Base-by-base conservation (phyloP, 176 grass and related monocot genomes). In the Melocanna baccifera region DNA sequence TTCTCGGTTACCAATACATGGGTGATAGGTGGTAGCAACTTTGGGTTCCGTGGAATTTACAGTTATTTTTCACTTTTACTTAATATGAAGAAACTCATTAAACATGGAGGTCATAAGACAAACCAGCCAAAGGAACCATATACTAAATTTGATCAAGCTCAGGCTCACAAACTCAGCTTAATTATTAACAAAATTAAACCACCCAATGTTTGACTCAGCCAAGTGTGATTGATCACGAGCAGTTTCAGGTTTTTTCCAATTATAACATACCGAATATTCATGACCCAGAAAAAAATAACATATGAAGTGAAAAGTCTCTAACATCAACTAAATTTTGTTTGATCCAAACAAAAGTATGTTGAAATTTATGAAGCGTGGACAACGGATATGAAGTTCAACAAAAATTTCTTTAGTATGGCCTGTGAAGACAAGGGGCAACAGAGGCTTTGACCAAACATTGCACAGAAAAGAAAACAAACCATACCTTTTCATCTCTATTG, bases 401-500 rank as follows among this genome's bases (percentile, higher is more conserved):
- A n/a, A 61, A 69, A 51, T n/a, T 42, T 57, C 1, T 42, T 69
- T 5, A 32, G n/a, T 11, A 76, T 58, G 84, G 34, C 13, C 6
- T 39, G 15, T 43, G 30, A 75, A 82, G 12, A 71, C 36, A 83
- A 66, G 58, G 25, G 1, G 12, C 18, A 75, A 34, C 34, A 47
- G 25, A 62, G 55, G 42, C 39, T 46, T 82, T 43, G 23, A 45
- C 64, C 42, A 66, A 78, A 66, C 53, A 66, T 66, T 53, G 74
- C 58, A 55, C 26, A 79, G 3, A n/a, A 78, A 83, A 84, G 22
- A 65, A 47, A 86, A 77, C 2, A 43, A 42, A 30, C 13, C 32
- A 76, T 87, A 91, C 95, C 92, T 88, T 94, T 89, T 93, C 88
- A 88, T 94, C 92, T 86, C 75, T 93, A 70, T 84, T 94, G 42